Evolutionary conservation across 306 rosid species (phyloP).

Genomic region (Vigna nakashimae): DNA sequence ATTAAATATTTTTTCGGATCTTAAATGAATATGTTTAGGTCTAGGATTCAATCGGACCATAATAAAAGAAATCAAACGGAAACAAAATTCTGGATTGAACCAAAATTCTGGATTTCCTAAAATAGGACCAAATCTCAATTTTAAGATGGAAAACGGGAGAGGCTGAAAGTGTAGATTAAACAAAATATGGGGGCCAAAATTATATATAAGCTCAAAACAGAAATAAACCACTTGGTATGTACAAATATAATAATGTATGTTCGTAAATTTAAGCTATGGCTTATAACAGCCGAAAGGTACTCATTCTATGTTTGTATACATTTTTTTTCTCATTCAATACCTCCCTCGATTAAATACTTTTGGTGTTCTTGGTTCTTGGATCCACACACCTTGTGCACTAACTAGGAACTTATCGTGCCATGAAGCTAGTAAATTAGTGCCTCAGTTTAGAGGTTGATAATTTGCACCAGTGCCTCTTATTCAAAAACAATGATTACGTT

Average conservation of each 20-base stretch:
- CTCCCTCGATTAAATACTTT: neutral
- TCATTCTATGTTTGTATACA: neutral
- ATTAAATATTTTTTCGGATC: too few relatives aligned
- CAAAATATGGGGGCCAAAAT: too few relatives aligned
- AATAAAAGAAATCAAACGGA: too few relatives aligned
- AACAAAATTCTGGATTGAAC: too few relatives aligned
- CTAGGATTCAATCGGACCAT: too few relatives aligned
- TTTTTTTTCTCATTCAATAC: neutral
- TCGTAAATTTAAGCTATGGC: slow-evolving; percentile 4
- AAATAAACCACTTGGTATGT: slow-evolving; percentile 15
- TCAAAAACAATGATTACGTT: neutral
- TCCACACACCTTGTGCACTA: neutral
- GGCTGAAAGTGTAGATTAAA: too few relatives aligned
- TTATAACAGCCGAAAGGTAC: neutral
- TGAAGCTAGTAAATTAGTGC: slow-evolving; percentile 30
- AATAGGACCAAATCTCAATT: too few relatives aligned
- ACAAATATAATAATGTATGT: slow-evolving; percentile 9
- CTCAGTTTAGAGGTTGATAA: slow-evolving; percentile 7
- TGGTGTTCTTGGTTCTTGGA: slow-evolving; percentile 31
- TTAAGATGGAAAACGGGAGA: too few relatives aligned
- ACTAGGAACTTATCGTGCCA: neutral
- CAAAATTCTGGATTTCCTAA: too few relatives aligned
- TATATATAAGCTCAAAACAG: too few relatives aligned
- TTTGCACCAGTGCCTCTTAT: slow-evolving; percentile 19
- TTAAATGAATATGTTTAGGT: too few relatives aligned